Conservation (phyloP, 176 grass and related monocot genomes). For the Areca catechu region DNA sequence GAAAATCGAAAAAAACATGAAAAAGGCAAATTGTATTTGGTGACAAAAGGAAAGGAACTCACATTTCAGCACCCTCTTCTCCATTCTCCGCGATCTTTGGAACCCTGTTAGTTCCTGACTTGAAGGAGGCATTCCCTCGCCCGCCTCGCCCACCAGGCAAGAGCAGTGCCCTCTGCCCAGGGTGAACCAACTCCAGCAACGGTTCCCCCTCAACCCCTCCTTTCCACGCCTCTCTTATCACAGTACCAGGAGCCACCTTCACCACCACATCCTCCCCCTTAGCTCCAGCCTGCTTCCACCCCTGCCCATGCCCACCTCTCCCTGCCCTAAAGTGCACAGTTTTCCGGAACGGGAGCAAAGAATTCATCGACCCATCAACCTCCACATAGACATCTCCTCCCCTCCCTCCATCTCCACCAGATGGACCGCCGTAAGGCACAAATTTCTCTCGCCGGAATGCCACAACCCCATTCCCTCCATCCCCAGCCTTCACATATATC, state of each 20-base stretch:
- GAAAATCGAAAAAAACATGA: too few relatives aligned
- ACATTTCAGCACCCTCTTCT: slow-evolving; percentile 95
- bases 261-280: slow-evolving; percentile 82
- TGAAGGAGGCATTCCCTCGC: slow-evolving; percentile 82
- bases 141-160: slow-evolving; percentile 79
- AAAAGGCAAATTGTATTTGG: not conserved
- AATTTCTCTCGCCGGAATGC: slow-evolving; percentile 91
- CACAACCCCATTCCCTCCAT: slow-evolving; percentile 89
- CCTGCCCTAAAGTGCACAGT: slow-evolving; percentile 78
- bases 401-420: slow-evolving; percentile 82
- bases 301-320: slow-evolving; percentile 66
- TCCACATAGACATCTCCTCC: slow-evolving; percentile 77
- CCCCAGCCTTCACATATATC: slow-evolving; percentile 80
- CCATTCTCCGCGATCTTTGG: slow-evolving; percentile 91
- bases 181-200: slow-evolving; percentile 67
- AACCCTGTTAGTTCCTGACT: slow-evolving; percentile 66
- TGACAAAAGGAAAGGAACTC: slow-evolving; percentile 13
- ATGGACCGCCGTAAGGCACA: slow-evolving; percentile 82
- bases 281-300: slow-evolving; percentile 68
- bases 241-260: slow-evolving; percentile 77
- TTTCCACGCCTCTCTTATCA: slow-evolving; percentile 48
- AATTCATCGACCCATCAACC: slow-evolving; percentile 91
- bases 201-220: slow-evolving; percentile 26
- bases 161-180: slow-evolving; percentile 61
- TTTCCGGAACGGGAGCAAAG: slow-evolving; percentile 81